A percentile compares a stretch with the other conserved stretches of the same genome.
Evolutionary conservation across 2,329 filamentous ascomycete species (phyloP).

Genomic region (Paecilomyces sp.): DNA sequence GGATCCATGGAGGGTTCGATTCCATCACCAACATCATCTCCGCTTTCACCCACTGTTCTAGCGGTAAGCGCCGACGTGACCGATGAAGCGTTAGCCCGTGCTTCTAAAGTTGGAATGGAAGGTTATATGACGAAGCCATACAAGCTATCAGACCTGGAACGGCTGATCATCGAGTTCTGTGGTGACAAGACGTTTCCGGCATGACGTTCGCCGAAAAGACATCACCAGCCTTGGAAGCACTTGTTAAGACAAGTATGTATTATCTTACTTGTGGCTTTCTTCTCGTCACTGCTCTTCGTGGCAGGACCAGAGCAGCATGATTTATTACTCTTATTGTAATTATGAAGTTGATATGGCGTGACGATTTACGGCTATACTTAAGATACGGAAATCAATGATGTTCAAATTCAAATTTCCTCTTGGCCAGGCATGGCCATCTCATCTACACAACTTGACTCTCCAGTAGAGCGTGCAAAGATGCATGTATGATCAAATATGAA

Average conservation of each 20-base stretch:
- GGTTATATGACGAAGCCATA: constrained; percentile 65
- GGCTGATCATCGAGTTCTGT: constrained; percentile 48
- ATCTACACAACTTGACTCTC: not conserved
- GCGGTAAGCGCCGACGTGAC: constrained; percentile 63
- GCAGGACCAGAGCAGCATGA: not conserved
- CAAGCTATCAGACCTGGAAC: constrained; percentile 55
- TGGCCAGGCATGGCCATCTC: not conserved
- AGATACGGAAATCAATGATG: not conserved
- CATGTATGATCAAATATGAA: not conserved
- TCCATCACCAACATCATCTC: constrained; percentile 23
- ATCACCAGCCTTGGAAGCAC: not conserved
- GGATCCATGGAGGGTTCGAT: constrained; percentile 6
- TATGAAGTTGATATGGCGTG: not conserved
- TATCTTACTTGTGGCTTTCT: not conserved
- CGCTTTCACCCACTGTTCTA: constrained; percentile 42
- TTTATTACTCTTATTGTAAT: not conserved
- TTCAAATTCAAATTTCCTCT: not conserved
- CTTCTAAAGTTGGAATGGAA: constrained; percentile 57
- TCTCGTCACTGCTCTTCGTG: not conserved
- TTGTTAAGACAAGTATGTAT: not conserved
- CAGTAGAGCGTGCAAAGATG: not conserved
- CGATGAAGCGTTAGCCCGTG: constrained; percentile 54
- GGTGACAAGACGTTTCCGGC: constrained; percentile 7
- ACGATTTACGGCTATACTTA: not conserved
- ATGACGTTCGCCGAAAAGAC: not conserved